Percentiles rank a stretch among this genome's conserved stretches.
Conservation (phyloP, 768 basidiomycete genomes). For the Pleurotus eryngii region DNA sequence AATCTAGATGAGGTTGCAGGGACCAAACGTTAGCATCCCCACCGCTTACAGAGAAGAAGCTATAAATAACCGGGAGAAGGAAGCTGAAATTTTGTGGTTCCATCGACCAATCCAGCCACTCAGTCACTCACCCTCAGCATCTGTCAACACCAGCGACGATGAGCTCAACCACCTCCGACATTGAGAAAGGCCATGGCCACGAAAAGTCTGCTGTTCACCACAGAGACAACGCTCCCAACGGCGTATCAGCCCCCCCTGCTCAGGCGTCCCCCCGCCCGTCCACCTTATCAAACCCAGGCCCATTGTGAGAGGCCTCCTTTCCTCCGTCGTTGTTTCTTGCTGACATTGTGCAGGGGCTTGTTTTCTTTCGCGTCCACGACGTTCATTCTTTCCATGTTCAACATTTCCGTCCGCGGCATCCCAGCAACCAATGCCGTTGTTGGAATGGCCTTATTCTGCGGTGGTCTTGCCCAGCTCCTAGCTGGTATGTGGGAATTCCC, state of each 20-base stretch:
- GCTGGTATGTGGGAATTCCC: constrained; percentile 82
- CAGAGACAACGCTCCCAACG: neutral
- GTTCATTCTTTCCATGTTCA: constrained; percentile 74
- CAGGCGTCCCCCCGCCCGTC: neutral
- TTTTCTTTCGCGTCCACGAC: constrained; percentile 85
- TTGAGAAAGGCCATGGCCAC: neutral
- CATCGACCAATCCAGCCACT: no score
- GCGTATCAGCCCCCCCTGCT: neutral
- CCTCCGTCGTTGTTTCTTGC: neutral
- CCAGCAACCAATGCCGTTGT: constrained; percentile 65
- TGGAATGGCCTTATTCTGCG: constrained; percentile 34
- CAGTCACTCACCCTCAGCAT: no score
- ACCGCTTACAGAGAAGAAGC: no score
- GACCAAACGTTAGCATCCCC: no score
- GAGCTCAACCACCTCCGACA: neutral
- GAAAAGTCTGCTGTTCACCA: neutral
- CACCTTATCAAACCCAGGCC: neutral
- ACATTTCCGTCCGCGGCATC: constrained; percentile 54
- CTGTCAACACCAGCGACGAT: neutral
- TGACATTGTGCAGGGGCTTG: constrained; percentile 50
- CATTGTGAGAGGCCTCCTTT: neutral
- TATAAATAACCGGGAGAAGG: no score
- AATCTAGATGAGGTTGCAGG: no score
- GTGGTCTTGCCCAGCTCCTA: constrained; percentile 76
- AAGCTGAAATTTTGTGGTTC: no score